phyloP scores from a whole-genome alignment of 176 grass and related monocot species.

The Chrysopogon serrulatus region DNA sequence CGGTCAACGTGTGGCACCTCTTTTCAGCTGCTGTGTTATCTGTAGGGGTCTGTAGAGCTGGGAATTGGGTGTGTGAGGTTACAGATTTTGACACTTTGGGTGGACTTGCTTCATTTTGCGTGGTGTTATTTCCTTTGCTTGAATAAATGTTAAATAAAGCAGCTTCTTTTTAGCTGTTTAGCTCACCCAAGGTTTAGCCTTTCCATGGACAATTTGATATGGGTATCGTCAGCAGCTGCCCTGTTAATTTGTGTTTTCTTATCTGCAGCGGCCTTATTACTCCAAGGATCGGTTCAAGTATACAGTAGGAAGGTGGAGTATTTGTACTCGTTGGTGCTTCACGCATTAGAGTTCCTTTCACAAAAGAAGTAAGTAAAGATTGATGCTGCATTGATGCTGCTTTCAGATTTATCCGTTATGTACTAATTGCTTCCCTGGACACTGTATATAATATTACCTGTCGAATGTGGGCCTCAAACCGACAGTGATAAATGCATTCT shows the following conservation, averaged over 20 bases:
- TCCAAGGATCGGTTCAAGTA: conserved; percentile 94
- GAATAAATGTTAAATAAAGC: neutral
- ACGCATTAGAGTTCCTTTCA: conserved; percentile 73
- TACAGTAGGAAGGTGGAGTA: conserved; percentile 97
- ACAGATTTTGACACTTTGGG: neutral
- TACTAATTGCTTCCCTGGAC: neutral
- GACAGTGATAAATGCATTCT: neutral
- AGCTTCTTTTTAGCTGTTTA: neutral
- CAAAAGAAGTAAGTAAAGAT: conserved; percentile 75
- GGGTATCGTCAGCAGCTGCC: neutral
- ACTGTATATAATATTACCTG: neutral
- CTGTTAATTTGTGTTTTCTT: conserved; percentile 10
- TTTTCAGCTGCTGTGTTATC: neutral
- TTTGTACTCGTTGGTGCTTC: conserved; percentile 83
- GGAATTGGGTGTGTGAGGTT: neutral
- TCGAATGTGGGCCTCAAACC: conserved; percentile 7
- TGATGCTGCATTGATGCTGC: neutral
- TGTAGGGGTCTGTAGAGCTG: neutral
- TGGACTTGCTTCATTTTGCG: neutral
- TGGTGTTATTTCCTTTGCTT: neutral
- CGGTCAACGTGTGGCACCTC: neutral
- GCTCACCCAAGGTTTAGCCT: neutral
- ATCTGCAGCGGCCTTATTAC: conserved; percentile 71
- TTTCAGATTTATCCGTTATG: neutral
- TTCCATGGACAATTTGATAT: neutral